Conservation (phyloP, 2,329 filamentous ascomycete species). For the Stenocarpella maydis region DNA sequence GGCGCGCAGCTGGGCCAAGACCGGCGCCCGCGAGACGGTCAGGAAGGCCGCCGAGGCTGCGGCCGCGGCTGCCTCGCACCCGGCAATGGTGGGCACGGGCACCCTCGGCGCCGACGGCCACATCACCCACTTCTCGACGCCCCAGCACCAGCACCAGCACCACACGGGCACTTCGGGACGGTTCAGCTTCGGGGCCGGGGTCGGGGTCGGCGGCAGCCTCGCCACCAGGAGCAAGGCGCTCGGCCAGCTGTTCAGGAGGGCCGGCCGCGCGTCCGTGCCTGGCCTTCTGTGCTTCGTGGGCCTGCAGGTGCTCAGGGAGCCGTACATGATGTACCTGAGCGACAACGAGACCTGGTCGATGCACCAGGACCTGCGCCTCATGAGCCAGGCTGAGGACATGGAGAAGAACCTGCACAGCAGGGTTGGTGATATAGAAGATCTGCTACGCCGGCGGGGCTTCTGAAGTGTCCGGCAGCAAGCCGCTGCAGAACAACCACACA, state of each 20-base stretch:
- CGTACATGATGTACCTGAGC: slow-evolving; percentile 27
- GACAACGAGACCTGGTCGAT: slow-evolving; percentile 29
- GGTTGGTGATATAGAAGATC: slow-evolving; percentile 16
- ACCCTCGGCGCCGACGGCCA: slow-evolving; percentile 31
- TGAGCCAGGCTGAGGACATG: slow-evolving; percentile 48
- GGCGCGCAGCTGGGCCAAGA: slow-evolving; percentile 34
- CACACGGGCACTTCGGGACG: not conserved
- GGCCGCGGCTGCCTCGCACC: not conserved
- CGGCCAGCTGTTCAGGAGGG: slow-evolving; percentile 21
- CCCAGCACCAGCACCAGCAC: slow-evolving; percentile 2
- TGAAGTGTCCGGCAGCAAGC: not conserved
- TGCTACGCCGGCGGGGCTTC: slow-evolving; percentile 23
- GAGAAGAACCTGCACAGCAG: slow-evolving; percentile 29
- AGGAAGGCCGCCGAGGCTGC: slow-evolving; percentile 9
- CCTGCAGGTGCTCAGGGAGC: slow-evolving; percentile 30
- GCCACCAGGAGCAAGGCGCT: not conserved
- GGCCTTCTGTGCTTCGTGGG: slow-evolving; percentile 29
- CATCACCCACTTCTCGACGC: slow-evolving; percentile 34
- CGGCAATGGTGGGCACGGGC: not conserved
- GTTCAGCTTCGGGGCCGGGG: not conserved
- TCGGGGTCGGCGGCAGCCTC: too few species aligned
- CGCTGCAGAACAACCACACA: not conserved
- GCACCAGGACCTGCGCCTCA: slow-evolving; percentile 28
- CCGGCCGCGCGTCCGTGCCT: slow-evolving; percentile 17
- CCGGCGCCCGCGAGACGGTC: slow-evolving; percentile 2